Evolutionary conservation across 306 rosid species (phyloP).

Genomic region (Corylus avellana): DNA sequence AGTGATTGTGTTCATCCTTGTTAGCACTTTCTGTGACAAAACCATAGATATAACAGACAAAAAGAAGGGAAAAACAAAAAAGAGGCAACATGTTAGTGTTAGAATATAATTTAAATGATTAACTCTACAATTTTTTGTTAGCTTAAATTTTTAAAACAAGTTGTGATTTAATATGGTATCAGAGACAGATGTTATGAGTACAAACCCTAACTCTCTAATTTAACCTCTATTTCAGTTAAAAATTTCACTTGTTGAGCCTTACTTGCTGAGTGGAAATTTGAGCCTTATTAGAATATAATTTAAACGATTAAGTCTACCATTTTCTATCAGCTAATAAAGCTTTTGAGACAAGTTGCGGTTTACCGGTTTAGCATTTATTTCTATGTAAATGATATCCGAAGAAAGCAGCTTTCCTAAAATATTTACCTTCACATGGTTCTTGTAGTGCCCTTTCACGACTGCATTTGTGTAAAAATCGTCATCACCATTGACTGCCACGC

Average conservation of each 20-base stretch:
- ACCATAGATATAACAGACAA: not conserved
- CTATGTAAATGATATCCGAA: not conserved
- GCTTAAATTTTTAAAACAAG: no score
- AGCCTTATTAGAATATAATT: no score
- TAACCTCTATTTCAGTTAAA: no score
- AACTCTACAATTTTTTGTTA: no score
- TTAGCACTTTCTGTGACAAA: constrained; percentile 48
- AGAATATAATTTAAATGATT: no score
- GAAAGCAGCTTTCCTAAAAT: not conserved
- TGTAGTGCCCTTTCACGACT: constrained; percentile 44
- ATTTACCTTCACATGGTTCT: constrained; percentile 39
- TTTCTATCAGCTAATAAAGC: no score
- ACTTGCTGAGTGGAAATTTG: no score
- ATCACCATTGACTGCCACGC: constrained; percentile 30
- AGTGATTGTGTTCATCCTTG: constrained; percentile 53
- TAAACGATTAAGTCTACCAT: no score
- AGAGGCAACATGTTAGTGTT: not conserved
- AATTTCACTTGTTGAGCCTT: no score
- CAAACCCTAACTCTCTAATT: no score
- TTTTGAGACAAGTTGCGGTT: not conserved
- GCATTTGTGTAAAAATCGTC: constrained; percentile 52
- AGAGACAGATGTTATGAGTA: no score
- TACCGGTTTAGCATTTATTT: not conserved
- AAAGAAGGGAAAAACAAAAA: not conserved
- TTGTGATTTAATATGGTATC: no score